Base-by-base conservation (phyloP, 2,329 filamentous ascomycete species). In the Ophiostoma ips region DNA sequence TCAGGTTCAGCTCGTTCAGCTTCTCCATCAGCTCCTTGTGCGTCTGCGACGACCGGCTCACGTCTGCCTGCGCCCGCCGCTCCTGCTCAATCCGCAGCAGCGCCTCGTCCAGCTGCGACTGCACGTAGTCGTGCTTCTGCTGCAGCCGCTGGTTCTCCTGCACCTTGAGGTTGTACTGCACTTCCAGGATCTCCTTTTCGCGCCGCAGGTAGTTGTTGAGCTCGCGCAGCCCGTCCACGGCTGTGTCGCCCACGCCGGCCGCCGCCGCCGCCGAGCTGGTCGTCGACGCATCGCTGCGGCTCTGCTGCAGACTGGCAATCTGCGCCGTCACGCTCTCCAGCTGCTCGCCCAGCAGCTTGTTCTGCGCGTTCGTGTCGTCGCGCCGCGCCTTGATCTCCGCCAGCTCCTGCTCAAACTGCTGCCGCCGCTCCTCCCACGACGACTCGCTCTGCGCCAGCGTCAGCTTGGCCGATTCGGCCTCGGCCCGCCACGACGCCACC, bases 101-200 rank as follows among this genome's bases (percentile, higher is more conserved):
- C 7, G 84, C 77, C 58, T 95, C 88, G 55, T 98, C 92, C 8
- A 98, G 79, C 62, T 96, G 87, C 19, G 79, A 79, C 59, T 92
- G 87, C 9, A 83, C 75, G 62, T 95, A 89, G 47, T 94, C 84
- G 21, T 95, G 75, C 61, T 96, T 88, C 59, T 95, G 87, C 60
- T 90, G 86, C 38, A 95, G 68, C 49, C 92, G 81, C 66, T 94
- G 94, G 49, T 80, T 75, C 66, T 98, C 92, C 59, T 94, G 87
- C 0, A 81, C 75, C 59, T 90, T 89, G 41, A 96, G 73, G 58
- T 95, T 89, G 59, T 88, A 85, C 61, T 96, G 90, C n/a, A 95
- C 87, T 58, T 98, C 90, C 9, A 95, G 76, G 56, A 98, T 96
- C 63, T 96, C 92, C 71, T 96, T 98, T 67, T 98, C 94, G 38